Evolutionary conservation across 2,329 filamentous ascomycete genomes (phyloP).

Genomic region (Neurospora sp.): DNA sequence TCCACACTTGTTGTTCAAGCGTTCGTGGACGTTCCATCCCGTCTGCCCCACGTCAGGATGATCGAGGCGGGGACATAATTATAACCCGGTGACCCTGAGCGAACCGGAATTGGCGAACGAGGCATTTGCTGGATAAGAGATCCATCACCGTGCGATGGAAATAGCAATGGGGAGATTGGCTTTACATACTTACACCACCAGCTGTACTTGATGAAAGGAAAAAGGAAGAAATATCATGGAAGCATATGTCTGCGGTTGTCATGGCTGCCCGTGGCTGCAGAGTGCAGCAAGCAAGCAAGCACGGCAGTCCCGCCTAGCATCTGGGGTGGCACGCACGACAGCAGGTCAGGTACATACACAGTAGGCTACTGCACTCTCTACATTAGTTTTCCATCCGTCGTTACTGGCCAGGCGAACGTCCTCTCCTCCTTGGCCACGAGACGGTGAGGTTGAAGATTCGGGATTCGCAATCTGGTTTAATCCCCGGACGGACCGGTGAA

Average conservation of each 20-base stretch:
- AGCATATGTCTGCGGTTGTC: not conserved
- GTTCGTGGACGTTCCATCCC: not conserved
- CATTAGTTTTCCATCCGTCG: not conserved
- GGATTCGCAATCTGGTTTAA: not conserved
- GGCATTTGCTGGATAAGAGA: slow-evolving; percentile 5
- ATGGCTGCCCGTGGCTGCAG: not conserved
- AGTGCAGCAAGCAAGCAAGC: not conserved
- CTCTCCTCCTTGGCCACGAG: not conserved
- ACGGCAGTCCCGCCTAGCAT: not conserved
- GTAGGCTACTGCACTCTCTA: not conserved
- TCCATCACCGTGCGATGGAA: not conserved
- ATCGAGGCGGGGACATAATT: not conserved
- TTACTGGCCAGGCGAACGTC: not conserved
- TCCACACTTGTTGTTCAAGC: not conserved
- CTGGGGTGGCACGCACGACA: not conserved
- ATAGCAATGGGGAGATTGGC: not conserved
- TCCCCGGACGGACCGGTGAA: not conserved
- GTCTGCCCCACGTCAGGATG: slow-evolving; percentile 1
- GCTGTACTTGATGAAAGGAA: not conserved
- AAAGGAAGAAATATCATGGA: not conserved
- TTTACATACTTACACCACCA: not conserved
- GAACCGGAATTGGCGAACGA: slow-evolving; percentile 1
- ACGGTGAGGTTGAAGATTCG: not conserved
- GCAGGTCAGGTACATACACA: not conserved
- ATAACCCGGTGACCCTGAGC: slow-evolving; percentile 1